A percentile compares a stretch with the other conserved stretches of the same genome.
Conservation (phyloP, 345 rosid species). For the Lepidium didymum region DNA sequence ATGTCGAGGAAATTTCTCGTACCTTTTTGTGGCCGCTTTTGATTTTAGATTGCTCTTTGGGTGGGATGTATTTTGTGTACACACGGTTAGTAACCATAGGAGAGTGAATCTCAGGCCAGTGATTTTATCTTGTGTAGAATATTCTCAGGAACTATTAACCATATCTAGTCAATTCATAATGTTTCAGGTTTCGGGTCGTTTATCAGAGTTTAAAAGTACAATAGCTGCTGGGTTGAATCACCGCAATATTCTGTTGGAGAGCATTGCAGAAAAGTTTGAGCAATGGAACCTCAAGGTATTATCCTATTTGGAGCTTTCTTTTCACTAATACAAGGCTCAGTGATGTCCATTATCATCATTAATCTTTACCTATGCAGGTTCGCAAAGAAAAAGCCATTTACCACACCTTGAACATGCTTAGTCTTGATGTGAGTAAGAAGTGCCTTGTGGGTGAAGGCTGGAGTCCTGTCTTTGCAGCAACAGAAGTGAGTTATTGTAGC, state of each 20-base stretch:
- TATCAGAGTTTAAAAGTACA: slow-evolving; percentile 71
- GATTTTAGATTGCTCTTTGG: background rate
- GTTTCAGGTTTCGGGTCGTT: slow-evolving; percentile 63
- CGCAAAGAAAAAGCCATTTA: slow-evolving; percentile 87
- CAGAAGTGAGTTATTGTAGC: slow-evolving; percentile 46
- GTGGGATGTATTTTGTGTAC: background rate
- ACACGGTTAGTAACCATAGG: background rate
- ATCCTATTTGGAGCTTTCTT: background rate
- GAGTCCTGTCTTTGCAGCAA: slow-evolving; percentile 88
- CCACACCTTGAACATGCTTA: slow-evolving; percentile 93
- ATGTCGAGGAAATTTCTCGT: background rate
- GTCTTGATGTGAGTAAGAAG: slow-evolving; percentile 92
- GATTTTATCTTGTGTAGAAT: background rate
- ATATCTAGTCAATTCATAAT: background rate
- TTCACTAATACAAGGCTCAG: background rate
- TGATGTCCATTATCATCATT: slow-evolving; percentile 6
- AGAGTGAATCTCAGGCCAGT: background rate
- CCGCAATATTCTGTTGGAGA: slow-evolving; percentile 55
- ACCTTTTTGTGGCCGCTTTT: background rate
- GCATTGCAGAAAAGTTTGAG: slow-evolving; percentile 70
- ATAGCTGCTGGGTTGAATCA: slow-evolving; percentile 62
- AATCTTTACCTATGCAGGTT: slow-evolving; percentile 39
- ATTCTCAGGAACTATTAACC: background rate
- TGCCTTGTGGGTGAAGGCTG: slow-evolving; percentile 97
- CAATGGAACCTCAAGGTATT: slow-evolving; percentile 72